A percentile compares a stretch with the other conserved stretches of the same genome.
Conservation (phyloP, 2,329 filamentous ascomycete genomes). For the Fusarium cyanostomum region DNA sequence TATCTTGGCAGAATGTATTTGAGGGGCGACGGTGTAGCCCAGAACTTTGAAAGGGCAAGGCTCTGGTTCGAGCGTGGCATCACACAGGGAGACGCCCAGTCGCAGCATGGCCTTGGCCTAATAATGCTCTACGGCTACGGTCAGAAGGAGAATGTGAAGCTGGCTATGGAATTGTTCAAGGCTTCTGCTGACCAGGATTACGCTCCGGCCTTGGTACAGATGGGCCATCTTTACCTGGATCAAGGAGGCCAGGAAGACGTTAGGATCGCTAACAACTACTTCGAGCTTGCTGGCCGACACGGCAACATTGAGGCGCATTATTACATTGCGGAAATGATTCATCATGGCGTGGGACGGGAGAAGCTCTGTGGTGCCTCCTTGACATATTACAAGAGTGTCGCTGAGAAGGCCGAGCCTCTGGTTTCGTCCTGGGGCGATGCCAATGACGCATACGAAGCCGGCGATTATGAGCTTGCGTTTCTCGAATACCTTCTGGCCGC, state of each 20-base stretch:
- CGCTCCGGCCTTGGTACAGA: constrained; percentile 80
- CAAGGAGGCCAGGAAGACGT: constrained; percentile 77
- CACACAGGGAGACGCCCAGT: constrained; percentile 79
- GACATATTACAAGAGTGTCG: constrained; percentile 83
- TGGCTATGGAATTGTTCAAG: constrained; percentile 80
- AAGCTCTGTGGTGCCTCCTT: constrained; percentile 80
- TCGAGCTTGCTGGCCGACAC: constrained; percentile 84
- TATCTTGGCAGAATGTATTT: constrained; percentile 91
- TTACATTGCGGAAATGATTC: constrained; percentile 87
- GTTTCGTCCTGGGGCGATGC: constrained; percentile 85
- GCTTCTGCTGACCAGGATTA: constrained; percentile 84
- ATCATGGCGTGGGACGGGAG: constrained; percentile 82
- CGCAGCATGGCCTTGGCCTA: constrained; percentile 83
- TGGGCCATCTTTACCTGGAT: constrained; percentile 86
- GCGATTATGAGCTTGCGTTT: constrained; percentile 82
- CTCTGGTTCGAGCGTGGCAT: constrained; percentile 87
- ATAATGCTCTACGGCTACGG: constrained; percentile 85
- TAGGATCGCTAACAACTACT: constrained; percentile 82
- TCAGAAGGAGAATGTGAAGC: constrained; percentile 72
- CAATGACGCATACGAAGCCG: constrained; percentile 81
- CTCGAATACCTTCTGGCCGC: constrained; percentile 87
- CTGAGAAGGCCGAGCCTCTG: constrained; percentile 75
- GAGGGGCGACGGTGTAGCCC: constrained; percentile 83
- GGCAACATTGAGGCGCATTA: constrained; percentile 90
- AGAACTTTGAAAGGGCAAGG: constrained; percentile 79